Evolutionary conservation across 495 filamentous ascomycete genomes (phyloP).

Genomic region (Tuber microsphaerosporum): DNA sequence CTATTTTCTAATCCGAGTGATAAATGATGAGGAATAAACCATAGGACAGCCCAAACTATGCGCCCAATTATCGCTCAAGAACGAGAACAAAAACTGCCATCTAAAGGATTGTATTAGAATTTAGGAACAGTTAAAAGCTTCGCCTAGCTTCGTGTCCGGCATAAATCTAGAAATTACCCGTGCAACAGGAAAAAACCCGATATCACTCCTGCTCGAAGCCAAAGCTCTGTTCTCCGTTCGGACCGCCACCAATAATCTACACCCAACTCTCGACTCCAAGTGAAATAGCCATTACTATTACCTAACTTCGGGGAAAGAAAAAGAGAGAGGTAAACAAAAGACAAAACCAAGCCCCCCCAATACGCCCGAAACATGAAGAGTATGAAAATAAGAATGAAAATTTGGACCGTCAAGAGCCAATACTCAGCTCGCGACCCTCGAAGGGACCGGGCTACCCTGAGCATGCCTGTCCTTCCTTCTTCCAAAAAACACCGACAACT

Average conservation of each 20-base stretch:
- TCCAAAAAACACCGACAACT: conserved; percentile 26
- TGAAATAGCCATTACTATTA: neutral
- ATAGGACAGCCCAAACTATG: neutral
- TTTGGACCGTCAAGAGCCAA: neutral
- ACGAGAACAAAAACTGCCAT: neutral
- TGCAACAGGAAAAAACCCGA: neutral
- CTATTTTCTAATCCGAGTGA: neutral
- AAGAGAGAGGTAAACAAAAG: neutral
- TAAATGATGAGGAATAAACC: neutral
- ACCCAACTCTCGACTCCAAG: neutral
- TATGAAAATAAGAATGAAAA: neutral
- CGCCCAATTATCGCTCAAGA: neutral
- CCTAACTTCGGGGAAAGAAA: neutral
- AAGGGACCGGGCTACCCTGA: neutral
- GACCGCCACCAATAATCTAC: neutral
- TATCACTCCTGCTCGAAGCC: neutral
- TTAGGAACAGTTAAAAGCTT: neutral
- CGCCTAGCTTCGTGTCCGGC: neutral
- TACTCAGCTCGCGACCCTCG: neutral
- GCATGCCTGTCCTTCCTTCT: conserved; percentile 21
- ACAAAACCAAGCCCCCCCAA: neutral
- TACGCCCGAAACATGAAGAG: neutral
- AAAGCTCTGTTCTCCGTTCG: neutral
- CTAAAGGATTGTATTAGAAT: neutral
- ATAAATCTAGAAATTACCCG: neutral